These are phyloP conservation scores for Pelargonium citronellum DNA, from an alignment of 441 rosid species.

Conservation along the genomic window DNA sequence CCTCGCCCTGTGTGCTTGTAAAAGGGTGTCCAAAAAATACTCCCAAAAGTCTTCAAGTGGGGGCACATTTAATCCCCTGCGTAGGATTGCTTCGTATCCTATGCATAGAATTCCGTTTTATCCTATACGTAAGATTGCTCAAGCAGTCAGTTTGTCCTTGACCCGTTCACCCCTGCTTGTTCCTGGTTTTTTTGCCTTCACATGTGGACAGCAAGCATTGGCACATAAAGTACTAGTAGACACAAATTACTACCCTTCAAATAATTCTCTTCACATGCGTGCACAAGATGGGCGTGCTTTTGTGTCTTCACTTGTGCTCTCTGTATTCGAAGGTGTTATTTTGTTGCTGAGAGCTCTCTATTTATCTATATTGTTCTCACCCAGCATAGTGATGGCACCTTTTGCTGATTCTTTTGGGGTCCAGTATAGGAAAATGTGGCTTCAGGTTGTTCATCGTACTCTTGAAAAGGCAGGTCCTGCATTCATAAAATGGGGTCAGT, in stretches of 20 bases:
- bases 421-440: conserved; percentile 67
- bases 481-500: conserved; percentile 99
- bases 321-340: conserved; percentile 54
- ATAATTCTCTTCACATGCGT: conserved; percentile 51
- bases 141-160: conserved; percentile 82
- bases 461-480: conserved; percentile 95
- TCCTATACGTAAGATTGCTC: conserved; percentile 54
- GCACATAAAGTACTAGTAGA: conserved; percentile 46
- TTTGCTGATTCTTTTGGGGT: conserved; percentile 67
- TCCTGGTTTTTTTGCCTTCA: conserved; percentile 53
- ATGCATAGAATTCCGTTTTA: conserved; percentile 35
- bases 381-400: conserved; percentile 76
- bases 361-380: conserved; percentile 68
- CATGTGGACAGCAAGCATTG: conserved; percentile 63
- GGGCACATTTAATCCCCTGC: conserved; percentile 2
- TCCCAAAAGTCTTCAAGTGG: conserved; percentile 31
- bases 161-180: conserved; percentile 57
- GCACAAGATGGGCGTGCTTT: conserved; percentile 78
- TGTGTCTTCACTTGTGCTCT: conserved; percentile 42
- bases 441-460: conserved; percentile 68
- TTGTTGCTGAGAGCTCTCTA: conserved; percentile 71
- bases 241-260: conserved; percentile 43
- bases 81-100: not conserved
- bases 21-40: conserved; percentile 42
- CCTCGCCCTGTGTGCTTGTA: conserved; percentile 65